Percentiles rank a stretch among this genome's conserved stretches.
These are phyloP conservation scores for Asterophora parasitica DNA, from an alignment of 768 basidiomycete genomes.

Conservation along the genomic window DNA sequence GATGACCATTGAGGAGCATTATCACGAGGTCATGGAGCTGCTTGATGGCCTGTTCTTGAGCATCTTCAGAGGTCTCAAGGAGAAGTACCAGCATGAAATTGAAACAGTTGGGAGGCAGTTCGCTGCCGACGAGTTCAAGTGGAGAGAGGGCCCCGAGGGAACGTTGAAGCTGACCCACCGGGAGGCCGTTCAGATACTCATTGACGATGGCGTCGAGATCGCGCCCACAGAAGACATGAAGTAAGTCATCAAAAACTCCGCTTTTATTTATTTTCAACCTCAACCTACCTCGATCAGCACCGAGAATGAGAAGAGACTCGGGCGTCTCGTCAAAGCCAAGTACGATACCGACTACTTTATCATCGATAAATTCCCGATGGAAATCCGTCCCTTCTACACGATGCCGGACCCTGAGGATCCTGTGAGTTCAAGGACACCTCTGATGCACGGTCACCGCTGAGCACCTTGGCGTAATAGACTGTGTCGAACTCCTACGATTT, in stretches of 20 bases:
- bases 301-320: slow-evolving; percentile 91
- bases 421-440: slow-evolving; percentile 37
- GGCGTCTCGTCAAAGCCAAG: slow-evolving; percentile 83
- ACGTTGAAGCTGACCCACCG: slow-evolving; percentile 83
- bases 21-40: slow-evolving; percentile 94
- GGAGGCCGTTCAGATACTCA: slow-evolving; percentile 83
- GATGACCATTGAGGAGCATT: slow-evolving; percentile 98
- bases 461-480: slow-evolving; percentile 43
- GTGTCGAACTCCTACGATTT: slow-evolving; percentile 99
- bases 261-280: slow-evolving; percentile 6
- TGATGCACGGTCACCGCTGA: slow-evolving; percentile 1
- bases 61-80: slow-evolving; percentile 81
- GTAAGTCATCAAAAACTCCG: slow-evolving; percentile 33
- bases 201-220: slow-evolving; percentile 78
- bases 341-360: slow-evolving; percentile 99
- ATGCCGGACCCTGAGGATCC: slow-evolving; percentile 95
- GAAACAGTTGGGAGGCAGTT: slow-evolving; percentile 79
- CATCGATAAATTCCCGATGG: slow-evolving; percentile 97
- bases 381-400: slow-evolving; percentile 96
- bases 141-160: slow-evolving; percentile 85
- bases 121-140: slow-evolving; percentile 94
- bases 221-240: slow-evolving; percentile 87
- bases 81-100: slow-evolving; percentile 78
- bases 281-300: slow-evolving; percentile 50
- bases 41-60: slow-evolving; percentile 82